A percentile compares a stretch with the other conserved stretches of the same genome.
phyloP scores from a whole-genome alignment of 768 basidiomycete species.

The Trametes cingulata region DNA sequence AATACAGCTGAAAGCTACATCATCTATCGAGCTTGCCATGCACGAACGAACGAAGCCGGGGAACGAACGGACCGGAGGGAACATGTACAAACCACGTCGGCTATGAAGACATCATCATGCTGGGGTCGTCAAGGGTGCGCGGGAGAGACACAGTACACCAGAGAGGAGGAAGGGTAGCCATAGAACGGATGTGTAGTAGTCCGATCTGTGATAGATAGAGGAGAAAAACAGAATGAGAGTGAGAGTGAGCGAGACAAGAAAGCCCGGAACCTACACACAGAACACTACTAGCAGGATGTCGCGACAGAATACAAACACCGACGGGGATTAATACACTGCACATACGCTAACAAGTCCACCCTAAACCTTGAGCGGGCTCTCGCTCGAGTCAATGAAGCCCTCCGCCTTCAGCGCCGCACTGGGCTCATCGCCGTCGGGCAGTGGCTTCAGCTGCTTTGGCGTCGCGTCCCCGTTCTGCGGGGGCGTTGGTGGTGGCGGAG shows the following conservation, averaged over 20 bases:
- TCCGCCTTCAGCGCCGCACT: conserved; percentile 57
- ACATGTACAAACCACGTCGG: conserved; percentile 1
- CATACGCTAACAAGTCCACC: conserved; percentile 16
- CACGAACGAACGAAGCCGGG: neutral
- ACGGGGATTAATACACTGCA: conserved; percentile 22
- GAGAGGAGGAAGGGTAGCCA: neutral
- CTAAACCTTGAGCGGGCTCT: conserved; percentile 51
- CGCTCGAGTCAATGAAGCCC: conserved; percentile 65
- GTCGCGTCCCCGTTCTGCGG: conserved; percentile 49
- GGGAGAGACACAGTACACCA: neutral
- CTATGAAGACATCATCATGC: conserved; percentile 10
- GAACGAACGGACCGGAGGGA: neutral
- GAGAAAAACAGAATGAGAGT: neutral
- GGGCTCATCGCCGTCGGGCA: conserved; percentile 55
- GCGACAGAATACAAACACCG: conserved; percentile 18
- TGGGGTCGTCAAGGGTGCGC: neutral
- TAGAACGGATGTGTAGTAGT: conserved; percentile 4
- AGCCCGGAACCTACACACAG: neutral
- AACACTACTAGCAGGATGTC: conserved; percentile 12
- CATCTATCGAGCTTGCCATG: conserved; percentile 3
- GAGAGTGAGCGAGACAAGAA: neutral
- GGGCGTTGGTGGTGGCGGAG: conserved; percentile 46
- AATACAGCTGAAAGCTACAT: conserved; percentile 5
- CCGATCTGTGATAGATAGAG: conserved; percentile 11
- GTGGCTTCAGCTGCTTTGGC: conserved; percentile 49